Conservation (phyloP, 2,329 filamentous ascomycete species). For the Beauveria varroae region DNA sequence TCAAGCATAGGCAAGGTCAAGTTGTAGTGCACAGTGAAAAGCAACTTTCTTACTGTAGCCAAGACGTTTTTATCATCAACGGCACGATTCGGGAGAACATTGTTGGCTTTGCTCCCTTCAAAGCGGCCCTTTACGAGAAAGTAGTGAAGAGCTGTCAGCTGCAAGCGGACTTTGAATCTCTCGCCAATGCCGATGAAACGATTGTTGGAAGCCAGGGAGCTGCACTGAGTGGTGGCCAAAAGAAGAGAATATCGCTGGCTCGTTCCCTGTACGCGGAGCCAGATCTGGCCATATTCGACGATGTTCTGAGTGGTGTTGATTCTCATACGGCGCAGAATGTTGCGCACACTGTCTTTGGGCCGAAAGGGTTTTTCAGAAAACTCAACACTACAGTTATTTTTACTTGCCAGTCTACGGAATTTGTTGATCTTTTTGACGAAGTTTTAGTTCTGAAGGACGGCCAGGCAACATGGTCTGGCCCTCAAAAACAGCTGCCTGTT, state of each 20-base stretch:
- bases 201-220: constrained; percentile 26
- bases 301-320: constrained; percentile 23
- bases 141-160: constrained; percentile 18
- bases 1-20: neutral
- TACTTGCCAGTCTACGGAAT: neutral
- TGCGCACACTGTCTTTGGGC: neutral
- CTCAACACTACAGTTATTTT: constrained; percentile 1
- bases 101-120: constrained; percentile 16
- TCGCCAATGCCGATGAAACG: constrained; percentile 24
- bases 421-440: neutral
- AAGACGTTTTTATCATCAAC: constrained; percentile 18
- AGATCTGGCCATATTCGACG: constrained; percentile 24
- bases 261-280: constrained; percentile 18
- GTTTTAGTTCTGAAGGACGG: neutral
- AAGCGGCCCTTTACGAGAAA: constrained; percentile 16
- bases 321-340: constrained; percentile 23
- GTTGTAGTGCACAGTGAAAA: neutral
- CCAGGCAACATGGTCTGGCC: neutral
- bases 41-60: constrained; percentile 16
- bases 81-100: constrained; percentile 20
- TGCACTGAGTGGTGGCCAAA: constrained; percentile 28
- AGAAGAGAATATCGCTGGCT: constrained; percentile 21
- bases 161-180: neutral
- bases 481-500: neutral
- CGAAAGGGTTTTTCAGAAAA: neutral